A percentile compares a stretch with the other conserved stretches of the same genome.
Conservation (phyloP, 2,329 filamentous ascomycete species). For the Apiospora pterosperma region DNA sequence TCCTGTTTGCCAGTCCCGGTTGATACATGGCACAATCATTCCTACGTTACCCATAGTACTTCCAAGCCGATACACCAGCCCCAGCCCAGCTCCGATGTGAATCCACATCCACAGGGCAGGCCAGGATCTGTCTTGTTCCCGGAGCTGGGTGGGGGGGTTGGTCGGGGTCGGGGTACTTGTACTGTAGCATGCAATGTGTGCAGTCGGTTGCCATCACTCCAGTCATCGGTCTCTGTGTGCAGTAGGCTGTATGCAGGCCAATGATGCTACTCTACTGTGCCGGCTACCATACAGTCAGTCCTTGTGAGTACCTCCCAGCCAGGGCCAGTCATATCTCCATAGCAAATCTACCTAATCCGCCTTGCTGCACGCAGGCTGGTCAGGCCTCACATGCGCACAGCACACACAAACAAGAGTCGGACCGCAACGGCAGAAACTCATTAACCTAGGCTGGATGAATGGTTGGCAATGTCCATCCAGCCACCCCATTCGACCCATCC, state of each 20-base stretch:
- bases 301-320: not conserved
- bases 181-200: not conserved
- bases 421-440: not conserved
- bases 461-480: not conserved
- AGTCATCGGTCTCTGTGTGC: not conserved
- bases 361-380: constrained; percentile 1
- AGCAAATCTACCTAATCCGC: not conserved
- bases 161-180: constrained; percentile 1
- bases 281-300: not conserved
- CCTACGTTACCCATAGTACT: not conserved
- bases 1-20: not conserved
- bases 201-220: not conserved
- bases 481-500: not conserved
- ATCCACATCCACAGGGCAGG: not conserved
- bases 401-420: not conserved
- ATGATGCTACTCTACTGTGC: not conserved
- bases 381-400: not conserved
- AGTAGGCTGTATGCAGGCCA: constrained; percentile 1
- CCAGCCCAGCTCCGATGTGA: not conserved
- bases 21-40: not conserved
- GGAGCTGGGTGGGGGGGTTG: not conserved
- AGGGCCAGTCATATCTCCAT: not conserved
- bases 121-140: constrained; percentile 3
- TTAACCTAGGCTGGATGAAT: not conserved
- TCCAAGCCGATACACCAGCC: not conserved